These are phyloP conservation scores for Neurospora sp. DNA, from an alignment of 495 filamentous ascomycete genomes.

Conservation along the genomic window DNA sequence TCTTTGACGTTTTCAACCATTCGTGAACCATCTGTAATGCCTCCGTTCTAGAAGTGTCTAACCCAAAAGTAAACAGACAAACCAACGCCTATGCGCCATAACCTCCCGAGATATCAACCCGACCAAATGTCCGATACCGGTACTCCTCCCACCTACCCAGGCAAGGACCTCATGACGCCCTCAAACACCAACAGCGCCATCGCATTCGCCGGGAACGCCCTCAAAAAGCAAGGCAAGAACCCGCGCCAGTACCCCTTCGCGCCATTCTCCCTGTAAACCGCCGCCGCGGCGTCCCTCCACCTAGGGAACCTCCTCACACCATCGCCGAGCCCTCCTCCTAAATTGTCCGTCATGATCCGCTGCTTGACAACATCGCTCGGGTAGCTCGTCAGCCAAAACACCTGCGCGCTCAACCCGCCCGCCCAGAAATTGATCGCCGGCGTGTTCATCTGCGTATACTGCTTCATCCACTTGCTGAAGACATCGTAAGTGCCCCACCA, in stretches of 20 bases:
- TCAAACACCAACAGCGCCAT: constrained; percentile 91
- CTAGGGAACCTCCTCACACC: constrained; percentile 56
- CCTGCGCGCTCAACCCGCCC: constrained; percentile 79
- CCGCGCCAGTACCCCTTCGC: constrained; percentile 82
- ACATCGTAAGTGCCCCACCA: constrained; percentile 95
- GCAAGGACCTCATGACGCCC: constrained; percentile 74
- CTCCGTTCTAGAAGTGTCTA: not conserved
- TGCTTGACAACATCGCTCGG: constrained; percentile 95
- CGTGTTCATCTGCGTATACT: constrained; percentile 58
- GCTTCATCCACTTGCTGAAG: constrained; percentile 55
- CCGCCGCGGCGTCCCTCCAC: constrained; percentile 73
- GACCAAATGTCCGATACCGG: not conserved
- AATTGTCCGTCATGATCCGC: constrained; percentile 88
- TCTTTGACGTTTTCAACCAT: not conserved
- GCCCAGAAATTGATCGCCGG: constrained; percentile 95
- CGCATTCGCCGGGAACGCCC: constrained; percentile 95
- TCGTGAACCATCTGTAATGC: not conserved
- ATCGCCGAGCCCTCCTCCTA: constrained; percentile 60
- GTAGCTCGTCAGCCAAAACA: constrained; percentile 89
- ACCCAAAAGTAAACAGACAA: not conserved
- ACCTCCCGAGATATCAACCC: not conserved
- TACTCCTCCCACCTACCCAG: constrained; percentile 24
- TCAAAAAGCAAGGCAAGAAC: constrained; percentile 83
- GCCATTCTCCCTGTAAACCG: constrained; percentile 67
- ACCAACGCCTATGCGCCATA: not conserved